Conservation (phyloP, 768 basidiomycete genomes). For the Crepidotus variabilis region DNA sequence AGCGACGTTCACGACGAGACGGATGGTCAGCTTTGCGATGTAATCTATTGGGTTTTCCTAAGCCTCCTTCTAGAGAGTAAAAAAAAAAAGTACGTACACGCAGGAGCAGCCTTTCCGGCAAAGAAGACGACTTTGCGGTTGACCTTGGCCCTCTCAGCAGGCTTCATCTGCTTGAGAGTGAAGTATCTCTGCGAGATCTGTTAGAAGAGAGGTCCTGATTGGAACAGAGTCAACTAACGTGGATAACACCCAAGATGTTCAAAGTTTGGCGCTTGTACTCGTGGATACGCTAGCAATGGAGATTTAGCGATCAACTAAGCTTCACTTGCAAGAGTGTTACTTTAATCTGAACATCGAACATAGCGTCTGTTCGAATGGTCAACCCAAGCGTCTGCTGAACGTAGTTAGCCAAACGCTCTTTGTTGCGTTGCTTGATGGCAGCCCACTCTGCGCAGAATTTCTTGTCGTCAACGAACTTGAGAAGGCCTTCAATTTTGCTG, state of each 20-base stretch:
- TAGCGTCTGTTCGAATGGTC: slow-evolving; percentile 65
- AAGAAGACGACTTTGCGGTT: slow-evolving; percentile 93
- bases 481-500: slow-evolving; percentile 70
- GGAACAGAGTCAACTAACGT: slow-evolving; percentile 42
- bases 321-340: slow-evolving; percentile 24
- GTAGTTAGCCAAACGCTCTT: slow-evolving; percentile 78
- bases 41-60: slow-evolving; percentile 48
- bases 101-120: slow-evolving; percentile 96
- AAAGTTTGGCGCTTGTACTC: slow-evolving; percentile 96
- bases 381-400: slow-evolving; percentile 71
- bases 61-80: background rate
- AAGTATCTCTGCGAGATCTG: slow-evolving; percentile 63
- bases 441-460: slow-evolving; percentile 79
- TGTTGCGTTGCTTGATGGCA: slow-evolving; percentile 85
- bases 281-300: slow-evolving; percentile 72
- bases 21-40: slow-evolving; percentile 93
- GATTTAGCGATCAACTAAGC: background rate
- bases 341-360: slow-evolving; percentile 94
- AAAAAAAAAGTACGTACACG: slow-evolving; percentile 47
- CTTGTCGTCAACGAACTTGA: slow-evolving; percentile 68
- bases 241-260: slow-evolving; percentile 88
- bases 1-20: slow-evolving; percentile 89
- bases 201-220: background rate
- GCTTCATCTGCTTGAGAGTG: slow-evolving; percentile 71
- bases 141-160: slow-evolving; percentile 77